A percentile compares a stretch with the other conserved stretches of the same genome.
Evolutionary conservation across 2,329 filamentous ascomycete genomes (phyloP).

Genomic region (Juglanconis sp.): DNA sequence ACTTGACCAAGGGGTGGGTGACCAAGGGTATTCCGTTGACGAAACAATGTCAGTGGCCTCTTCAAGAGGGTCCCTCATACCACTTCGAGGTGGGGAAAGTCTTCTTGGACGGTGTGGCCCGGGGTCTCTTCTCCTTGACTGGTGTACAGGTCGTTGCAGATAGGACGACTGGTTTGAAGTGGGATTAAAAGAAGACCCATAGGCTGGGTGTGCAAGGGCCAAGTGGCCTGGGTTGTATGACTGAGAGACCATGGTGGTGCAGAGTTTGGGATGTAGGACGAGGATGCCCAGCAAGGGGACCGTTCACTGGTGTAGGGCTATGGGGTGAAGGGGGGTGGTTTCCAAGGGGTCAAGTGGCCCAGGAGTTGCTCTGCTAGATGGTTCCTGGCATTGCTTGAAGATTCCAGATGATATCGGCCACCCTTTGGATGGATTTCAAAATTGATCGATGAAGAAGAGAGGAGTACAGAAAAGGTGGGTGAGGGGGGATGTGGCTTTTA

Average conservation of each 20-base stretch:
- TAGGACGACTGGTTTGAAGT: neutral
- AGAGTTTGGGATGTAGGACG: neutral
- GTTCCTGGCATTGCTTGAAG: neutral
- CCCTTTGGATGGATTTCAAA: conserved; percentile 2
- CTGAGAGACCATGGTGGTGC: neutral
- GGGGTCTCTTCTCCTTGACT: neutral
- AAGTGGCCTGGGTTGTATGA: neutral
- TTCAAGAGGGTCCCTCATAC: neutral
- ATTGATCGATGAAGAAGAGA: conserved; percentile 9
- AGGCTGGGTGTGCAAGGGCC: neutral
- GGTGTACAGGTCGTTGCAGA: neutral
- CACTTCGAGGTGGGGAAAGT: neutral
- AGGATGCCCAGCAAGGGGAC: neutral
- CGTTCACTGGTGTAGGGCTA: neutral
- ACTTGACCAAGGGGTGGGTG: neutral
- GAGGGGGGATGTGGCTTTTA: conserved; percentile 16
- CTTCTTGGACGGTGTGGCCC: neutral
- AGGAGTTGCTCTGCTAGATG: neutral
- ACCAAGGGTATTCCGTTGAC: conserved; percentile 4
- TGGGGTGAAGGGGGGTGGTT: neutral
- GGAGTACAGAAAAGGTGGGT: neutral
- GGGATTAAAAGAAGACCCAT: neutral
- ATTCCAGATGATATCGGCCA: conserved; percentile 4
- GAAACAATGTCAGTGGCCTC: conserved; percentile 10
- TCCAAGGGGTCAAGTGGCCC: conserved; percentile 6